A percentile compares a stretch with the other conserved stretches of the same genome.
phyloP scores from a whole-genome alignment of 2,329 filamentous ascomycete genomes.

The Talaromyces albobiverticillius region DNA sequence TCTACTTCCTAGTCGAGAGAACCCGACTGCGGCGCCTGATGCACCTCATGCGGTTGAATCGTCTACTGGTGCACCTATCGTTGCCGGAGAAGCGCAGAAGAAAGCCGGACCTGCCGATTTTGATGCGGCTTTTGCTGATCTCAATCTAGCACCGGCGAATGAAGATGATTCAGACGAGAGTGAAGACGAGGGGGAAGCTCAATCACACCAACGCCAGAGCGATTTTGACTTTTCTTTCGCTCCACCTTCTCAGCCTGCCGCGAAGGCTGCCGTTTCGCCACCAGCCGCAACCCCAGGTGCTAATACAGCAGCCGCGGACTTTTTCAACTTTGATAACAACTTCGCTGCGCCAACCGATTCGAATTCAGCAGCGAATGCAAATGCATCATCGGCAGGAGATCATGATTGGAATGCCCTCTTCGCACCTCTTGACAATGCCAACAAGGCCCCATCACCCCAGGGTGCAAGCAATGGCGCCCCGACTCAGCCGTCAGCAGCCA shows the following conservation, averaged over 20 bases:
- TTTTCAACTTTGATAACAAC: slow-evolving; percentile 37
- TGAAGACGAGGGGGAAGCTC: slow-evolving; percentile 26
- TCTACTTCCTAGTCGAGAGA: slow-evolving; percentile 36
- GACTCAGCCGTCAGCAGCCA: slow-evolving; percentile 8
- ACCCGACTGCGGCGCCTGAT: slow-evolving; percentile 38
- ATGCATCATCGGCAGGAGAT: slow-evolving; percentile 36
- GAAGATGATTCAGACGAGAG: slow-evolving; percentile 61
- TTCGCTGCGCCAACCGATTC: slow-evolving; percentile 35
- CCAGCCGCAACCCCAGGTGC: slow-evolving; percentile 14
- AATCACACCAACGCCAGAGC: slow-evolving; percentile 30
- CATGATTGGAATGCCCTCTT: slow-evolving; percentile 98
- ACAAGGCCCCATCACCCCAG: slow-evolving; percentile 13
- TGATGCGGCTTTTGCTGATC: slow-evolving; percentile 45
- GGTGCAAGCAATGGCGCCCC: slow-evolving; percentile 11
- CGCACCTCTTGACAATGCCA: slow-evolving; percentile 62
- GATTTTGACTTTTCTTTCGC: slow-evolving; percentile 47
- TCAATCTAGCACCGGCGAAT: slow-evolving; percentile 43
- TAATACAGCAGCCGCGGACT: slow-evolving; percentile 30
- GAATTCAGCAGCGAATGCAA: slow-evolving; percentile 38
- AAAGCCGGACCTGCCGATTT: slow-evolving; percentile 42
- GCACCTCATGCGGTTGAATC: slow-evolving; percentile 39
- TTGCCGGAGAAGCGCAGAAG: slow-evolving; percentile 33
- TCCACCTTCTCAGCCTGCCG: slow-evolving; percentile 29
- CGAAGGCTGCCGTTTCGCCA: slow-evolving; percentile 24
- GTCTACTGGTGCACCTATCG: slow-evolving; percentile 33